These are phyloP conservation scores for Clonostachys sp. DNA, from an alignment of 2,329 filamentous ascomycete species.

Conservation along the genomic window DNA sequence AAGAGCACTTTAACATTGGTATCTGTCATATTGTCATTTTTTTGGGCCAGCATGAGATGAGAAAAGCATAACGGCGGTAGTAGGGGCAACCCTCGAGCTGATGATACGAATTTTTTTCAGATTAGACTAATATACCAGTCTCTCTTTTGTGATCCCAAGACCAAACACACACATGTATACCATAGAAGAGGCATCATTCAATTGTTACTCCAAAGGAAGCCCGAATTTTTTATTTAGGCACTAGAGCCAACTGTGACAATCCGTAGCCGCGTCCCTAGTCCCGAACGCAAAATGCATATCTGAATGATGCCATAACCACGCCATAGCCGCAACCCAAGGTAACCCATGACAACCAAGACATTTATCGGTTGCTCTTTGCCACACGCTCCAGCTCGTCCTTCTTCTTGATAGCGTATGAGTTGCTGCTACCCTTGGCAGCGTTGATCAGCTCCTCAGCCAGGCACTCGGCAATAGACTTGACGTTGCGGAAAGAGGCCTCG, in stretches of 20 bases:
- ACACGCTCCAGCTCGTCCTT: conserved; percentile 99
- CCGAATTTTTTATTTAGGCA: conserved; percentile 35
- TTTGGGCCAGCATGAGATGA: neutral
- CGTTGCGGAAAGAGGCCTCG: conserved; percentile 98
- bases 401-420: conserved; percentile 99
- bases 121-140: neutral
- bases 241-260: conserved; percentile 35
- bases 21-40: too few species aligned
- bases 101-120: neutral
- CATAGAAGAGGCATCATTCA: conserved; percentile 13
- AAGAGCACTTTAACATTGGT: neutral
- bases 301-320: conserved; percentile 40
- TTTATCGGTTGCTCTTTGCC: conserved; percentile 99
- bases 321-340: conserved; percentile 26
- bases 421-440: conserved; percentile 99
- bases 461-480: conserved; percentile 99
- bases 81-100: neutral
- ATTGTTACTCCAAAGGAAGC: conserved; percentile 29
- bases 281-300: conserved; percentile 43
- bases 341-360: conserved; percentile 6
- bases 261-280: conserved; percentile 39
- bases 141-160: neutral
- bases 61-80: neutral
- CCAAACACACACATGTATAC: neutral
- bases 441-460: conserved; percentile 99